Evolutionary conservation across 2,329 filamentous ascomycete species (phyloP).

Genomic region (Lasiodiplodia sp.): DNA sequence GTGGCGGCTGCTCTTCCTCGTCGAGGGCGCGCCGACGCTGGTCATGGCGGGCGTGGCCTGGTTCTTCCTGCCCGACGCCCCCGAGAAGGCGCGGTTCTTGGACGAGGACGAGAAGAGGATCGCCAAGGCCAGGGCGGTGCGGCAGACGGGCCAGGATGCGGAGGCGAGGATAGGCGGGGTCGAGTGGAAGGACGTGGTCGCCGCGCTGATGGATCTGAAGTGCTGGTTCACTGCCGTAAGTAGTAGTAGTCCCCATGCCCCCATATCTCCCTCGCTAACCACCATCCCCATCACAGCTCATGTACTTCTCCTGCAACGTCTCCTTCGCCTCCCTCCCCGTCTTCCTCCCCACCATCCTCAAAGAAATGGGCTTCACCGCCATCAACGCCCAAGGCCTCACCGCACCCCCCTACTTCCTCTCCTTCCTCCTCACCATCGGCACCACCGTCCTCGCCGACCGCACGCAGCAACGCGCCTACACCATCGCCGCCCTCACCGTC

Average conservation of each 20-base stretch:
- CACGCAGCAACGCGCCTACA: slow-evolving; percentile 68
- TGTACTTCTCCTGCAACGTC: slow-evolving; percentile 49
- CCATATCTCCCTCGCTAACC: too few relatives aligned
- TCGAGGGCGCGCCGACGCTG: slow-evolving; percentile 54
- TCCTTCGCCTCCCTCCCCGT: slow-evolving; percentile 63
- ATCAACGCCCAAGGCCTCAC: slow-evolving; percentile 75
- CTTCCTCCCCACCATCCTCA: slow-evolving; percentile 53
- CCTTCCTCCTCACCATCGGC: slow-evolving; percentile 68
- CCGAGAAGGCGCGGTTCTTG: slow-evolving; percentile 52
- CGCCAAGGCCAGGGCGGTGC: slow-evolving; percentile 40
- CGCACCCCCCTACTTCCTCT: slow-evolving; percentile 73
- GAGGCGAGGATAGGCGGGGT: slow-evolving; percentile 38
- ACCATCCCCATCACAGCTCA: slow-evolving; percentile 34
- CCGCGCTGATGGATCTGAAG: slow-evolving; percentile 42
- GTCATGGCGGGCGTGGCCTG: slow-evolving; percentile 51
- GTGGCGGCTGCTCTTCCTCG: slow-evolving; percentile 67
- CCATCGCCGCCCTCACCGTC: slow-evolving; percentile 64
- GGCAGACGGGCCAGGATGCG: slow-evolving; percentile 40
- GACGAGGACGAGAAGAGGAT: slow-evolving; percentile 50
- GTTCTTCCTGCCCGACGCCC: slow-evolving; percentile 55
- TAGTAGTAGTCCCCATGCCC: background rate
- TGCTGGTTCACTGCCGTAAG: slow-evolving; percentile 45
- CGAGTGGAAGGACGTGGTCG: slow-evolving; percentile 41
- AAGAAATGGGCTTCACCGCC: slow-evolving; percentile 68
- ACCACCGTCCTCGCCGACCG: slow-evolving; percentile 72